phyloP scores from a whole-genome alignment of 2,329 filamentous ascomycete species.

The Phaeosphaeria sp. region DNA sequence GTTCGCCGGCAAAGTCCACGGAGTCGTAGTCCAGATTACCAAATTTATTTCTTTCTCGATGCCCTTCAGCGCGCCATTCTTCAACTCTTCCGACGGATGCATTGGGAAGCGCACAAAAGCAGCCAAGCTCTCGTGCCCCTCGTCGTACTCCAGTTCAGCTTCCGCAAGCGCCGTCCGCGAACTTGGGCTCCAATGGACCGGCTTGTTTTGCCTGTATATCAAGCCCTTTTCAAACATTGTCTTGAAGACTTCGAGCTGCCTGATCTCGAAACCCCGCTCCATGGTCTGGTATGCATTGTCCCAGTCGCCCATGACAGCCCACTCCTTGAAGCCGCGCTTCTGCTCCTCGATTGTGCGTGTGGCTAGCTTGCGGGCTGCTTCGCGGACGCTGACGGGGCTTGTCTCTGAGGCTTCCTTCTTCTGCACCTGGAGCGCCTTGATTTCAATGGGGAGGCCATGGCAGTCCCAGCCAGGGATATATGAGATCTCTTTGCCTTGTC shows the following conservation, averaged over 20 bases:
- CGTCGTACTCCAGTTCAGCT: constrained; percentile 83
- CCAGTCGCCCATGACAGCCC: constrained; percentile 85
- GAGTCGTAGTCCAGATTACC: constrained; percentile 99
- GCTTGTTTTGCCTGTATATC: constrained; percentile 80
- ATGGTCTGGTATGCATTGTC: constrained; percentile 78
- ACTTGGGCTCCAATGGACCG: constrained; percentile 86
- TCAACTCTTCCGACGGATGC: constrained; percentile 52
- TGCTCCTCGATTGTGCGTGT: constrained; percentile 73
- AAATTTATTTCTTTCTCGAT: constrained; percentile 62
- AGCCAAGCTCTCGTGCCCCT: constrained; percentile 73
- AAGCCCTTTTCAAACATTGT: constrained; percentile 73
- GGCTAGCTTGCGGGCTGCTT: constrained; percentile 70
- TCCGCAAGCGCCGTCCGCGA: constrained; percentile 82
- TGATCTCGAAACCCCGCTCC: constrained; percentile 75
- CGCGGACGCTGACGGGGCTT: constrained; percentile 64
- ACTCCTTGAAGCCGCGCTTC: constrained; percentile 75
- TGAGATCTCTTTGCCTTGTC: constrained; percentile 75
- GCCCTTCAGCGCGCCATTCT: constrained; percentile 42
- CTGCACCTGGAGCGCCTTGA: constrained; percentile 80
- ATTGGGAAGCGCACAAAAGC: constrained; percentile 85
- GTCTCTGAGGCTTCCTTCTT: constrained; percentile 49
- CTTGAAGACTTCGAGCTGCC: constrained; percentile 77
- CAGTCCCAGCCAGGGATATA: constrained; percentile 98
- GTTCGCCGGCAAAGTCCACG: constrained; percentile 96
- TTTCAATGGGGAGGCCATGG: constrained; percentile 94